phyloP scores from a whole-genome alignment of 2,329 filamentous ascomycete species.

The Venturia effusa region DNA sequence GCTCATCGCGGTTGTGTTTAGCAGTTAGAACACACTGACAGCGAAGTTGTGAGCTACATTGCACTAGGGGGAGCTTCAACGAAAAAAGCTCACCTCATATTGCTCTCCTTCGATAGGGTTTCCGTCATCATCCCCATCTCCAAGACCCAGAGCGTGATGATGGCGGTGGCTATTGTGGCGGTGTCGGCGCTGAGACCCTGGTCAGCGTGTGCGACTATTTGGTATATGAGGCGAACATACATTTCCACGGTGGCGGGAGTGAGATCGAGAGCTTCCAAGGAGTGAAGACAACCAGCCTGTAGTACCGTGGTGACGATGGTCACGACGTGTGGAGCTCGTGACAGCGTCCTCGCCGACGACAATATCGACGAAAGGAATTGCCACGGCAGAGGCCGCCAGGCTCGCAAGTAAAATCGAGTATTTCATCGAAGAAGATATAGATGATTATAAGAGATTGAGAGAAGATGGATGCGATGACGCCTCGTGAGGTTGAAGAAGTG shows the following conservation, averaged over 20 bases:
- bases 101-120: not conserved
- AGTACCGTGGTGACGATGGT: not conserved
- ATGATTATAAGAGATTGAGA: not conserved
- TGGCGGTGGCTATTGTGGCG: not conserved
- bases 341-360: not conserved
- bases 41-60: not conserved
- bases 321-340: too few relatives aligned
- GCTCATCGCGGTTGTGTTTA: not conserved
- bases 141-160: not conserved
- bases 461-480: too few relatives aligned
- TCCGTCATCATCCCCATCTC: not conserved
- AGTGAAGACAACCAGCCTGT: not conserved
- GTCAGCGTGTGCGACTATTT: not conserved
- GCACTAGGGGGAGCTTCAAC: not conserved
- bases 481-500: too few relatives aligned
- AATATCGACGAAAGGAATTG: not conserved
- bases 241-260: not conserved
- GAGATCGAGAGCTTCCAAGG: not conserved
- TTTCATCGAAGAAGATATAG: not conserved
- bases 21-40: not conserved
- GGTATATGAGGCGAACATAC: not conserved
- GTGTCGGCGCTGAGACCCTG: not conserved
- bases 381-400: not conserved
- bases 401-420: not conserved
- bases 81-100: not conserved